Evolutionary conservation across 176 grass and related monocot genomes (phyloP).

Genomic region (Phoenix dactylifera): DNA sequence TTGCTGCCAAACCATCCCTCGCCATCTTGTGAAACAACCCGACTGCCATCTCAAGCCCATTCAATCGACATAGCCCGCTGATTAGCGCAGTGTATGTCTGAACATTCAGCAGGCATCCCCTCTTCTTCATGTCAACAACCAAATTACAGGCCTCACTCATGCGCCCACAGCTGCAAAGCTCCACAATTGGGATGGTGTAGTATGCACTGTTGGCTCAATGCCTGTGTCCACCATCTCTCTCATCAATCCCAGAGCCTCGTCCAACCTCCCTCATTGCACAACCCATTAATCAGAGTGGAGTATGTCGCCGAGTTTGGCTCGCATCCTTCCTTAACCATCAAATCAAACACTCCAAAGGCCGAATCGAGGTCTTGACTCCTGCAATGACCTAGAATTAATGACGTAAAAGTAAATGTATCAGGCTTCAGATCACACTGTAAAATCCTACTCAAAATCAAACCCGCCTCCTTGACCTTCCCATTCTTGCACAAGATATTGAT

Average conservation of each 20-base stretch:
- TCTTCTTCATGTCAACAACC: constrained; percentile 34
- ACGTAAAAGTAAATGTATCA: constrained; percentile 42
- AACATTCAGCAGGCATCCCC: constrained; percentile 30
- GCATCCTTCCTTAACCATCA: constrained; percentile 30
- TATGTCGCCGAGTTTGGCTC: constrained; percentile 38
- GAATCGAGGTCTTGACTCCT: constrained; percentile 39
- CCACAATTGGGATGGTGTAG: constrained; percentile 30
- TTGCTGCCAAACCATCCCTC: constrained; percentile 29
- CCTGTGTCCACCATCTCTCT: constrained; percentile 29
- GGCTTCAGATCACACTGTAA: constrained; percentile 28
- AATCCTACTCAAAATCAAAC: constrained; percentile 34
- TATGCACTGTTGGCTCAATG: constrained; percentile 23
- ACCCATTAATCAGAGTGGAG: constrained; percentile 28
- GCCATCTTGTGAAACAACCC: constrained; percentile 57
- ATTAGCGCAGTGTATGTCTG: constrained; percentile 44
- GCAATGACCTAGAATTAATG: constrained; percentile 45
- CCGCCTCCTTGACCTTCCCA: constrained; percentile 29
- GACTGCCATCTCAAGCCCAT: constrained; percentile 34
- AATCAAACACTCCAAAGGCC: constrained; percentile 30
- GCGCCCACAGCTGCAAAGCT: constrained; percentile 23
- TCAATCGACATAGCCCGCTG: constrained; percentile 29
- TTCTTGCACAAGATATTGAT: constrained; percentile 39
- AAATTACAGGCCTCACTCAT: constrained; percentile 35
- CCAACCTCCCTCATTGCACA: constrained; percentile 23
- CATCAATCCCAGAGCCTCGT: constrained; percentile 34